These are phyloP conservation scores for Leccinum fibrillosum DNA, from an alignment of 768 basidiomycete genomes.

Conservation along the genomic window DNA sequence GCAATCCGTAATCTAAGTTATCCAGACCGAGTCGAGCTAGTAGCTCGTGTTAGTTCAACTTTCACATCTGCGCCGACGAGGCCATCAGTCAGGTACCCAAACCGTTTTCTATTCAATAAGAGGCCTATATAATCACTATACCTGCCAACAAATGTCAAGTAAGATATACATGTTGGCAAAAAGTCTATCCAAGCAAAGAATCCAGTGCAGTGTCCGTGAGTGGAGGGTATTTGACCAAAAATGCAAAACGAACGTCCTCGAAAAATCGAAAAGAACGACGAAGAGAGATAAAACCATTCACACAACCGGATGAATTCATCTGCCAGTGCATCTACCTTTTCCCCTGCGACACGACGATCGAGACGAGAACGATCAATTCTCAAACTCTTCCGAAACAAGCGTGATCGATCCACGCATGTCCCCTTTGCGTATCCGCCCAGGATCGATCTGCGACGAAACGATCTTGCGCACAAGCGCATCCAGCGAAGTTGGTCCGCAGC, in stretches of 20 bases:
- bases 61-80: too few relatives aligned
- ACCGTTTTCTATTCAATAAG: too few relatives aligned
- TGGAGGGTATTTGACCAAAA: neutral
- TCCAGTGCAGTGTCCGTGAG: neutral
- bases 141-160: neutral
- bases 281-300: neutral
- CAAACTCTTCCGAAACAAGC: slow-evolving; percentile 67
- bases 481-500: slow-evolving; percentile 70
- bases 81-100: too few relatives aligned
- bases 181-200: neutral
- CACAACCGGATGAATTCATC: slow-evolving; percentile 7
- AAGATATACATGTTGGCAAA: too few relatives aligned
- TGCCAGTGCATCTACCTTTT: too few relatives aligned
- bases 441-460: slow-evolving; percentile 58
- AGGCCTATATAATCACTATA: neutral
- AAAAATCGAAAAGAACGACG: neutral
- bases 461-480: slow-evolving; percentile 67
- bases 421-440: slow-evolving; percentile 47
- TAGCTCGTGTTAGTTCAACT: too few relatives aligned
- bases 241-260: slow-evolving; percentile 6
- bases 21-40: too few relatives aligned
- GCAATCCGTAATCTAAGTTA: too few relatives aligned
- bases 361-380: slow-evolving; percentile 37
- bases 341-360: too few relatives aligned
- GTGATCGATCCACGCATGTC: slow-evolving; percentile 58